These are phyloP conservation scores for Selaginella tamariscina DNA, from an alignment of 75 land plant genomes.

Conservation along the genomic window DNA sequence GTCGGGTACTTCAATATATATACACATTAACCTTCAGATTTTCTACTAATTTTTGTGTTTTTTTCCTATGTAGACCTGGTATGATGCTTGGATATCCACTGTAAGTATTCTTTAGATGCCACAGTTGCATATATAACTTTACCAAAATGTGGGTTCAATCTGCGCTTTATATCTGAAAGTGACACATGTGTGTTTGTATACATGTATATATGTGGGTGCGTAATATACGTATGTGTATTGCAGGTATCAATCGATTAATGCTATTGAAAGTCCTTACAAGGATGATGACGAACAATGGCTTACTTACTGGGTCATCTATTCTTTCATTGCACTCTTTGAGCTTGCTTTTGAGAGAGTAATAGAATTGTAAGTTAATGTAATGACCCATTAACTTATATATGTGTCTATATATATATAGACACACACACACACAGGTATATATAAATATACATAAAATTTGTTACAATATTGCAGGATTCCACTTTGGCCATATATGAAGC, in stretches of 20 bases:
- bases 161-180: too few species aligned
- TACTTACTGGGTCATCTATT: conserved; percentile 76
- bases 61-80: conserved; percentile 40
- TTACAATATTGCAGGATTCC: conserved; percentile 55
- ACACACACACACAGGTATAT: too few species aligned
- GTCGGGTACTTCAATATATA: too few species aligned
- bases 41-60: conserved; percentile 7
- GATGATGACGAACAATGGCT: conserved; percentile 76
- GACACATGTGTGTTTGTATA: too few species aligned
- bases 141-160: too few species aligned
- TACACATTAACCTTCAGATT: too few species aligned
- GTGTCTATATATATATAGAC: too few species aligned
- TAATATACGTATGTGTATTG: background rate
- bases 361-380: conserved; percentile 29
- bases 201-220: background rate
- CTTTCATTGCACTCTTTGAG: conserved; percentile 58
- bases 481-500: conserved; percentile 43
- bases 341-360: conserved; percentile 34
- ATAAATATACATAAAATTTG: too few species aligned
- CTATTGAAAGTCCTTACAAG: conserved; percentile 67
- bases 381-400: too few species aligned
- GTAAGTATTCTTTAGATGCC: conserved; percentile 31
- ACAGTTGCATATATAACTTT: background rate
- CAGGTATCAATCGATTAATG: conserved; percentile 56
- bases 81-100: conserved; percentile 54